Percentiles rank a stretch among this genome's conserved stretches.
Evolutionary conservation across 2,329 filamentous ascomycete species (phyloP).

Genomic region (Hymenoscyphus scutula): DNA sequence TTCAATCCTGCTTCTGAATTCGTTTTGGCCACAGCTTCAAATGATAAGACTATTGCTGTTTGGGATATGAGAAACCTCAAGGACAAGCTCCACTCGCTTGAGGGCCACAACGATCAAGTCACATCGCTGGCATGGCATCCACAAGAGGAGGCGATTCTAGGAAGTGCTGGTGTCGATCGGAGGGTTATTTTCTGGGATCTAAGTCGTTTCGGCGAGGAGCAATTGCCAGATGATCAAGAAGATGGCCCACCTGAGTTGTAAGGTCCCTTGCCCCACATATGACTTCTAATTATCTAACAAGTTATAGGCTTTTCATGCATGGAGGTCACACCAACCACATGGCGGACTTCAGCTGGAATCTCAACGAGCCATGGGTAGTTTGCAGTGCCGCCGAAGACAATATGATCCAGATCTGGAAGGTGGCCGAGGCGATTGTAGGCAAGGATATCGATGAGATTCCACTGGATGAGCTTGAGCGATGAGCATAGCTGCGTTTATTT

Average conservation of each 20-base stretch:
- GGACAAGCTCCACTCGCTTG: constrained; percentile 83
- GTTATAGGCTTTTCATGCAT: constrained; percentile 85
- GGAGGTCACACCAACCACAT: constrained; percentile 96
- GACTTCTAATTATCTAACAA: constrained; percentile 11
- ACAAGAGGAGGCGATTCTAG: constrained; percentile 80
- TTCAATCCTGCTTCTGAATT: constrained; percentile 94
- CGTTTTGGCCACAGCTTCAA: constrained; percentile 86
- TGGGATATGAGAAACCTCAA: constrained; percentile 94
- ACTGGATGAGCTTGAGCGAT: constrained; percentile 72
- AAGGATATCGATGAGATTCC: constrained; percentile 74
- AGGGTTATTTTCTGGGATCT: constrained; percentile 97
- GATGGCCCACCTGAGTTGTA: constrained; percentile 94
- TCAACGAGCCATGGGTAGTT: constrained; percentile 94
- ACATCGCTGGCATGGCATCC: constrained; percentile 96
- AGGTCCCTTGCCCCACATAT: constrained; percentile 39
- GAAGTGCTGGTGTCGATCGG: constrained; percentile 88
- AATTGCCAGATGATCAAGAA: constrained; percentile 89
- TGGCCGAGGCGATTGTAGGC: constrained; percentile 76
- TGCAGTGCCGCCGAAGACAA: constrained; percentile 97
- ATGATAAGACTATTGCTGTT: constrained; percentile 90
- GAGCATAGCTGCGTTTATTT: constrained; percentile 11
- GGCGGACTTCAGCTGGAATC: constrained; percentile 97
- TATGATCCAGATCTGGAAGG: constrained; percentile 91
- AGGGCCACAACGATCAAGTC: constrained; percentile 85
- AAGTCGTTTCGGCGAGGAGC: constrained; percentile 87